These are phyloP conservation scores for Chrysoporthe austroafricana DNA, from an alignment of 2,329 filamentous ascomycete species.

Conservation along the genomic window DNA sequence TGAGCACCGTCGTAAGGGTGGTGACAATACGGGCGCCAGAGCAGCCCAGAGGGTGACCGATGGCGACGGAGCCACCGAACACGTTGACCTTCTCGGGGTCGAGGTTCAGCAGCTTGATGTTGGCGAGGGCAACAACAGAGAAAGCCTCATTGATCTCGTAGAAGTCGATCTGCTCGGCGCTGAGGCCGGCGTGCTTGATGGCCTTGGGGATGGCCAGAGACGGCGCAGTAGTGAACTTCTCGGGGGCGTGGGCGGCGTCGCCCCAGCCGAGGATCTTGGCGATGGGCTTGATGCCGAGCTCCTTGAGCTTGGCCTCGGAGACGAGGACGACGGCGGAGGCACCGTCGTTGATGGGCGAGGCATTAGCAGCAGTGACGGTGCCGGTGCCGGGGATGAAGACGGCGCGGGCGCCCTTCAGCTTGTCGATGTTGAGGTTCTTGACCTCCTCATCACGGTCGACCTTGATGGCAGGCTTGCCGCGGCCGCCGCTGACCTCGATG, in stretches of 20 bases:
- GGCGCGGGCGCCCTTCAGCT: constrained; percentile 83
- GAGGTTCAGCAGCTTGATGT: constrained; percentile 87
- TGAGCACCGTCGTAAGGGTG: constrained; percentile 85
- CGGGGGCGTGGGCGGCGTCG: constrained; percentile 87
- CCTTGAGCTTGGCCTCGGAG: constrained; percentile 91
- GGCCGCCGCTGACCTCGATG: constrained; percentile 82
- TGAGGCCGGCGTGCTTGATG: constrained; percentile 88
- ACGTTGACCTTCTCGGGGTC: constrained; percentile 89
- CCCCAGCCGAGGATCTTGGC: constrained; percentile 98
- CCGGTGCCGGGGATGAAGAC: constrained; percentile 80
- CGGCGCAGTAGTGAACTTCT: constrained; percentile 94
- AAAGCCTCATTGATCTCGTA: constrained; percentile 99
- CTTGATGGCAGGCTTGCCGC: constrained; percentile 83
- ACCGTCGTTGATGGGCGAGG: constrained; percentile 93
- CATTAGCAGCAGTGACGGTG: constrained; percentile 94
- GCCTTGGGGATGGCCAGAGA: constrained; percentile 96
- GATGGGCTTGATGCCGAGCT: constrained; percentile 86
- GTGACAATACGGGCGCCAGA: constrained; percentile 93
- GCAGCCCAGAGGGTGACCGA: constrained; percentile 92
- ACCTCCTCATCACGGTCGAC: constrained; percentile 92
- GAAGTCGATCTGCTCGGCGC: constrained; percentile 78
- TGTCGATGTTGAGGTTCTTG: constrained; percentile 87
- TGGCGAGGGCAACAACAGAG: constrained; percentile 92
- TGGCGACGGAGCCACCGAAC: constrained; percentile 91
- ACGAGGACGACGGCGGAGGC: constrained; percentile 91